phyloP scores from a whole-genome alignment of 2,329 filamentous ascomycete genomes.

The Fusarium virguliforme region DNA sequence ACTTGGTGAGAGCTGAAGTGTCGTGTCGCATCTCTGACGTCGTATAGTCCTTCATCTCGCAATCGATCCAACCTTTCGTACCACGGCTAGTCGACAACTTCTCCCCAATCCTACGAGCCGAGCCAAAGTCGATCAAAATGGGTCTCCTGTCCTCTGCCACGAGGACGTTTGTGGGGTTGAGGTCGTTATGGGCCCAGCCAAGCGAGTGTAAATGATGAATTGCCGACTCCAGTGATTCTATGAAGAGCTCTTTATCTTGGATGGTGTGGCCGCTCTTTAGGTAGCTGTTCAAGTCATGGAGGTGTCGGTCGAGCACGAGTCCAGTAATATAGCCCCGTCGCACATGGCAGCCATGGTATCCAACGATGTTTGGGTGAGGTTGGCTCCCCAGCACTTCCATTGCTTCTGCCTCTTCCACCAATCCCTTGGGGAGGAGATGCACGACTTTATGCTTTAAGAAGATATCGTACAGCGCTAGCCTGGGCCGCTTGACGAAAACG shows the following conservation, averaged over 20 bases:
- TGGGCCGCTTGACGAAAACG: constrained; percentile 31
- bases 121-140: constrained; percentile 31
- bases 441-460: constrained; percentile 31
- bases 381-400: constrained; percentile 39
- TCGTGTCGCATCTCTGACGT: constrained; percentile 33
- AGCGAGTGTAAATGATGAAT: constrained; percentile 34
- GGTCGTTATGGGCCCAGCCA: constrained; percentile 37
- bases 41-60: constrained; percentile 32
- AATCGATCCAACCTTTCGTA: constrained; percentile 30
- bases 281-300: constrained; percentile 34
- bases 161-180: constrained; percentile 37
- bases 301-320: constrained; percentile 46
- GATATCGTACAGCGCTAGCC: constrained; percentile 32
- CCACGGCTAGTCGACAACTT: constrained; percentile 30
- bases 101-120: constrained; percentile 28
- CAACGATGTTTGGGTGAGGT: constrained; percentile 51
- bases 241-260: constrained; percentile 21
- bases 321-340: constrained; percentile 46
- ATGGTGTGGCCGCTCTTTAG: constrained; percentile 24
- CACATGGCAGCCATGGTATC: constrained; percentile 51
- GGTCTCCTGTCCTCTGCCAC: constrained; percentile 27
- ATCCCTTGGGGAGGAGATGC: constrained; percentile 24
- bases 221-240: constrained; percentile 27
- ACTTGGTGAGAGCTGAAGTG: constrained; percentile 27
- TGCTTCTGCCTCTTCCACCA: constrained; percentile 40